phyloP scores from a whole-genome alignment of 148 eudicot genomes.

The Rhododendron ferrugineum region DNA sequence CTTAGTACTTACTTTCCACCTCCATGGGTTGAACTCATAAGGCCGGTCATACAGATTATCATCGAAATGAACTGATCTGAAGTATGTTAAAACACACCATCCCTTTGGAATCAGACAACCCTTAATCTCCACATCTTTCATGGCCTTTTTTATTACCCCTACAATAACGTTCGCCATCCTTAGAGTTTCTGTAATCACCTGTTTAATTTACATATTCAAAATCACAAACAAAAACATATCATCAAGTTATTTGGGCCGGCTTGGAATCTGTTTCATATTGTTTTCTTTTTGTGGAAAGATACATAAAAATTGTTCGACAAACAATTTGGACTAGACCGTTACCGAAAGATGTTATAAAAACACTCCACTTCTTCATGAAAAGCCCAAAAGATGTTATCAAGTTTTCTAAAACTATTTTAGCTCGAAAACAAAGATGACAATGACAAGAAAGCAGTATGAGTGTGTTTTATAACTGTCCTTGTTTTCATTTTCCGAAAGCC shows the following conservation, averaged over 20 bases:
- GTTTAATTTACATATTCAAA: neutral
- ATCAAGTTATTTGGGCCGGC: neutral
- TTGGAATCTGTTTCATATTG: neutral
- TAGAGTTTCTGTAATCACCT: conserved; percentile 88
- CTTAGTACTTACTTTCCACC: conserved; percentile 68
- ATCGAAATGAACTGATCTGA: conserved; percentile 84
- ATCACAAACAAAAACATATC: neutral
- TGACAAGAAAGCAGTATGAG: neutral
- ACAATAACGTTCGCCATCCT: conserved; percentile 76
- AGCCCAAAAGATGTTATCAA: neutral
- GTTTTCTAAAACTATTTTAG: neutral
- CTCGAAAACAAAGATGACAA: neutral
- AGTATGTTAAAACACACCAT: conserved; percentile 74
- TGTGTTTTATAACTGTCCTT: neutral
- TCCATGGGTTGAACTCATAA: conserved; percentile 75
- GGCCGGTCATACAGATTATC: conserved; percentile 51
- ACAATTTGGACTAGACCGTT: neutral
- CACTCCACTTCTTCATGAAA: neutral
- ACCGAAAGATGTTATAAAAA: neutral
- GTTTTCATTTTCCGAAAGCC: neutral
- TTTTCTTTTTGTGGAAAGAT: neutral
- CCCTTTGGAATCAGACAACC: conserved; percentile 75
- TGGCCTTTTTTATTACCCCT: conserved; percentile 80
- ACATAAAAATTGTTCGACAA: neutral
- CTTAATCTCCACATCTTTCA: conserved; percentile 82